Conservation (phyloP, 2,329 filamentous ascomycete species). For the Seiridium cupressi region DNA sequence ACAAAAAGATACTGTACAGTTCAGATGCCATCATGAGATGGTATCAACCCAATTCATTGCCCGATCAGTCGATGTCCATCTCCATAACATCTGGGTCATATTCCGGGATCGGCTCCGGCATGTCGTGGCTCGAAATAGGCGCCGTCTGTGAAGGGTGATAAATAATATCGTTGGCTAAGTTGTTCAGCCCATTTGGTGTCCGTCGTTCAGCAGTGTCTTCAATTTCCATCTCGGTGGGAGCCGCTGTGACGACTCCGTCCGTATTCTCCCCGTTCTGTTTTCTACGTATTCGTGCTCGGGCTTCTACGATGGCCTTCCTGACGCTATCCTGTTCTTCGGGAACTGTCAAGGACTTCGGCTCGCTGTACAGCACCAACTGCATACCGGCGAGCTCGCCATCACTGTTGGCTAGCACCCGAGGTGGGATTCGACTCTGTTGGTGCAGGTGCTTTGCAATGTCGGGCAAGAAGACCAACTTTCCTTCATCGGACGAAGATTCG, state of each 20-base stretch:
- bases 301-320: slow-evolving; percentile 79
- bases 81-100: slow-evolving; percentile 37
- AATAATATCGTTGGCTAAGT: slow-evolving; percentile 10
- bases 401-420: slow-evolving; percentile 58
- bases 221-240: not conserved
- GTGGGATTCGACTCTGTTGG: slow-evolving; percentile 66
- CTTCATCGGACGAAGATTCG: slow-evolving; percentile 43
- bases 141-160: not conserved
- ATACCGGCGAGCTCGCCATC: slow-evolving; percentile 56
- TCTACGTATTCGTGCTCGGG: slow-evolving; percentile 66
- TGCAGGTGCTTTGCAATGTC: slow-evolving; percentile 81
- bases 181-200: slow-evolving; percentile 9
- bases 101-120: not conserved
- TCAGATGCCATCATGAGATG: too few species aligned
- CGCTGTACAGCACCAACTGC: slow-evolving; percentile 82
- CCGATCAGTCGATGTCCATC: slow-evolving; percentile 24
- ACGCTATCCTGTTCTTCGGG: slow-evolving; percentile 75
- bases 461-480: slow-evolving; percentile 73
- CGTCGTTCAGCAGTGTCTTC: not conserved
- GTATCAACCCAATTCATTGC: too few species aligned
- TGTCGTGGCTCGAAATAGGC: not conserved
- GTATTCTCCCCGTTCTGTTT: slow-evolving; percentile 34
- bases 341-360: slow-evolving; percentile 74
- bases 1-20: not conserved
- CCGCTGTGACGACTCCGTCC: not conserved